Evolutionary conservation across 495 filamentous ascomycete genomes (phyloP).

Genomic region (Penicillium taxi): DNA sequence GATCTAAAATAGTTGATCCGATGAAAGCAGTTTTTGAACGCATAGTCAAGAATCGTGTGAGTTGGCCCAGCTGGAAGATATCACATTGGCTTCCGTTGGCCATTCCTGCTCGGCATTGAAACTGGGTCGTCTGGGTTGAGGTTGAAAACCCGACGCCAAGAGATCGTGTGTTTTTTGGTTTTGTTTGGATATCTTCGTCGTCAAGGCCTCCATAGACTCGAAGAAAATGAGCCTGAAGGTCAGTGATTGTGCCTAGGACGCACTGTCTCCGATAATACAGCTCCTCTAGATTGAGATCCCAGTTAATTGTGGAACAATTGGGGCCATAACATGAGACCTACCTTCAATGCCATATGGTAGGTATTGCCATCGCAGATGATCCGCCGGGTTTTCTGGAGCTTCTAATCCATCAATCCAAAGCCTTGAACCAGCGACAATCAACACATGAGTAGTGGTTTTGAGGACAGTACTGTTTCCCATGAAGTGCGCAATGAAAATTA

Average conservation of each 20-base stretch:
- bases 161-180: constrained; percentile 6
- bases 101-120: constrained; percentile 70
- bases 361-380: constrained; percentile 58
- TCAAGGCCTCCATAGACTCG: constrained; percentile 50
- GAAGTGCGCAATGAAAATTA: constrained; percentile 27
- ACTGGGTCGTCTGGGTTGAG: constrained; percentile 20
- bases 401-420: constrained; percentile 46
- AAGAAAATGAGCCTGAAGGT: constrained; percentile 67
- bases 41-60: constrained; percentile 65
- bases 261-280: constrained; percentile 60
- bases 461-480: constrained; percentile 19
- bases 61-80: constrained; percentile 79
- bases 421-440: constrained; percentile 60
- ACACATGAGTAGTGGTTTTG: constrained; percentile 34
- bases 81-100: constrained; percentile 70
- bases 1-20: constrained; percentile 41
- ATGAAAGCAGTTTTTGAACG: constrained; percentile 41
- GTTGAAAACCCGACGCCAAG: constrained; percentile 10
- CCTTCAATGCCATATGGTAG: constrained; percentile 68
- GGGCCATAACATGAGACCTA: constrained; percentile 20
- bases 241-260: constrained; percentile 67
- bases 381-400: constrained; percentile 12
- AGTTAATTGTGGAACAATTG: not conserved
- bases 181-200: constrained; percentile 8
- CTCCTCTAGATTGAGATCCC: constrained; percentile 46